These are phyloP conservation scores for Rhytidhysteron rufulum DNA, from an alignment of 2,329 filamentous ascomycete genomes.

Conservation along the genomic window DNA sequence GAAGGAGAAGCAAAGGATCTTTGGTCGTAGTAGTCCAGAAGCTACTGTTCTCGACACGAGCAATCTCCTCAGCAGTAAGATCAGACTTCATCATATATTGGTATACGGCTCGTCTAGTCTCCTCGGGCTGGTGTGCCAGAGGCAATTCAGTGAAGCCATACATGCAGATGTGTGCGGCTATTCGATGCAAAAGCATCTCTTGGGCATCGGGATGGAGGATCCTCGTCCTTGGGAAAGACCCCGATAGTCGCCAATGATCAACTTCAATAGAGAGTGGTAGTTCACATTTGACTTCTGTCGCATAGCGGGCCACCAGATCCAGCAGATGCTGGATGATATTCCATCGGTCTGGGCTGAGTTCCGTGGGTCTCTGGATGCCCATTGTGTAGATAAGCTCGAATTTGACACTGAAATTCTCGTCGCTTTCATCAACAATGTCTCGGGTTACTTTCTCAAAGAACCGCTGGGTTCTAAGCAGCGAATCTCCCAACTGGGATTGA, in stretches of 20 bases:
- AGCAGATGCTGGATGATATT: constrained; percentile 52
- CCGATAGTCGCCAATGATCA: constrained; percentile 19
- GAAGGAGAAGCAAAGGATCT: constrained; percentile 45
- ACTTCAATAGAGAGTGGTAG: constrained; percentile 42
- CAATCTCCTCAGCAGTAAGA: constrained; percentile 27
- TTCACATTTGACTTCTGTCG: constrained; percentile 20
- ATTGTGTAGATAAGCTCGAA: constrained; percentile 64
- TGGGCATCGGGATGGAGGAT: constrained; percentile 43
- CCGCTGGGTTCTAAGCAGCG: constrained; percentile 40
- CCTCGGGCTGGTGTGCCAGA: constrained; percentile 32
- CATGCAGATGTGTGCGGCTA: constrained; percentile 39
- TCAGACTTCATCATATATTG: constrained; percentile 44
- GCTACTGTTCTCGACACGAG: constrained; percentile 6
- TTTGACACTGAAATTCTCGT: constrained; percentile 59
- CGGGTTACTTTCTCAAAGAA: constrained; percentile 45
- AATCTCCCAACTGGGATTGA: constrained; percentile 26
- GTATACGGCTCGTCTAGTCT: constrained; percentile 29
- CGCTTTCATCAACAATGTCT: constrained; percentile 63
- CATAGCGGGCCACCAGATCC: constrained; percentile 36
- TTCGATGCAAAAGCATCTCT: constrained; percentile 15
- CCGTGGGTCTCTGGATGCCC: constrained; percentile 49
- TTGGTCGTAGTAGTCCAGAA: constrained; percentile 38
- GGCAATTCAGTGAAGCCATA: constrained; percentile 45
- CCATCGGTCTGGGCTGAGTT: constrained; percentile 57
- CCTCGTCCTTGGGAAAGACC: constrained; percentile 47